Evolutionary conservation across 495 filamentous ascomycete species (phyloP).

Genomic region (Penicillium silybi): DNA sequence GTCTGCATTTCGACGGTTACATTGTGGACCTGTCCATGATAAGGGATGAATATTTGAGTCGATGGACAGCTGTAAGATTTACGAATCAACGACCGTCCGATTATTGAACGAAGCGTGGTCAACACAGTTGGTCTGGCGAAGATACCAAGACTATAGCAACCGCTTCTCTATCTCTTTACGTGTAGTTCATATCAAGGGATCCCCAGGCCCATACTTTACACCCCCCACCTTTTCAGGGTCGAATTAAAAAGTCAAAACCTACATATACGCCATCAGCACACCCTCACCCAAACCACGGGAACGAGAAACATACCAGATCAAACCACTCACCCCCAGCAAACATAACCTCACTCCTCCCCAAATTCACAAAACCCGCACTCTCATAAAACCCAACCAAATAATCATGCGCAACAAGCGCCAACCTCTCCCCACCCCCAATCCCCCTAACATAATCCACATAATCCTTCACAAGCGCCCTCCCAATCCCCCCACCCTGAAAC

Average conservation of each 20-base stretch:
- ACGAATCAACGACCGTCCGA: neutral
- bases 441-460: slow-evolving; percentile 19
- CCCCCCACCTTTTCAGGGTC: too few species aligned
- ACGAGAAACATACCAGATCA: slow-evolving; percentile 14
- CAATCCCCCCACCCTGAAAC: slow-evolving; percentile 21
- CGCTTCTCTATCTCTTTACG: neutral
- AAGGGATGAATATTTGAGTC: neutral
- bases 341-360: slow-evolving; percentile 9
- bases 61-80: neutral
- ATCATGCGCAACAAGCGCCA: slow-evolving; percentile 22
- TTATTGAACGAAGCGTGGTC: neutral
- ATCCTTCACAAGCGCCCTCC: slow-evolving; percentile 15
- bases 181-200: too few species aligned
- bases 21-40: slow-evolving; percentile 1
- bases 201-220: too few species aligned
- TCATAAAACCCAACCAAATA: slow-evolving; percentile 25
- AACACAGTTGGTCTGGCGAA: too few species aligned
- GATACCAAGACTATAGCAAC: too few species aligned
- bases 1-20: slow-evolving; percentile 48
- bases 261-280: neutral
- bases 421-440: neutral
- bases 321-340: slow-evolving; percentile 21
- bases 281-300: neutral
- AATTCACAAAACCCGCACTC: slow-evolving; percentile 17
- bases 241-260: neutral